phyloP scores from a whole-genome alignment of 78 protist species.

The Chrysochromulina parva region DNA sequence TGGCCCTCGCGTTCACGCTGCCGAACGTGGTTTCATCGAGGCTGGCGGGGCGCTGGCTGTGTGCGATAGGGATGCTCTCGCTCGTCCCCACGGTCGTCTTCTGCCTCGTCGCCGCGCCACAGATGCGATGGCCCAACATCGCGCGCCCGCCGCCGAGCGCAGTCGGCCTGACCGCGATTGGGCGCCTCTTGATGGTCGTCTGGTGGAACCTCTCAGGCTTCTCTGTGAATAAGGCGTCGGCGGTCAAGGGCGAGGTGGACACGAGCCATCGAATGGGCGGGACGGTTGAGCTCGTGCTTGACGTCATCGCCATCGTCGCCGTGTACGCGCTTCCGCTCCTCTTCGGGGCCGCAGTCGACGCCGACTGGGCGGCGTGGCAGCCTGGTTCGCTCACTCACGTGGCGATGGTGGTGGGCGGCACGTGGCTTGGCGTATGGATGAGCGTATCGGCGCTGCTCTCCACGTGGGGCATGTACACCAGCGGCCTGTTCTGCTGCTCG shows the following conservation, averaged over 20 bases:
- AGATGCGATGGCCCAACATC: no score
- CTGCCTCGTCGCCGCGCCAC: no score
- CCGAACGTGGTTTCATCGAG: not conserved
- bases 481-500: not conserved
- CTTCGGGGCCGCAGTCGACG: not conserved
- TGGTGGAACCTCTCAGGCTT: no score
- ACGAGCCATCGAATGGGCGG: no score
- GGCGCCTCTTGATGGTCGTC: no score
- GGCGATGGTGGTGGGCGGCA: constrained; percentile 3
- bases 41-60: no score
- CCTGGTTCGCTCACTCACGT: not conserved
- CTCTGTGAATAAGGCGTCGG: no score
- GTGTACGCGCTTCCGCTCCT: constrained; percentile 13
- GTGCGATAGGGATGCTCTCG: no score
- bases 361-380: not conserved
- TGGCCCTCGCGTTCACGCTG: not conserved
- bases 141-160: no score
- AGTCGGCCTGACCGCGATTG: no score
- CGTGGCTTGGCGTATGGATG: not conserved
- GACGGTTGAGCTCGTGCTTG: not conserved
- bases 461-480: not conserved
- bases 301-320: not conserved
- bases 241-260: no score
- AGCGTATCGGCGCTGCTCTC: not conserved
- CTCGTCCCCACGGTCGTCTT: no score